These are phyloP conservation scores for Albophoma yamanashiensis DNA, from an alignment of 2,329 filamentous ascomycete genomes.

Conservation along the genomic window DNA sequence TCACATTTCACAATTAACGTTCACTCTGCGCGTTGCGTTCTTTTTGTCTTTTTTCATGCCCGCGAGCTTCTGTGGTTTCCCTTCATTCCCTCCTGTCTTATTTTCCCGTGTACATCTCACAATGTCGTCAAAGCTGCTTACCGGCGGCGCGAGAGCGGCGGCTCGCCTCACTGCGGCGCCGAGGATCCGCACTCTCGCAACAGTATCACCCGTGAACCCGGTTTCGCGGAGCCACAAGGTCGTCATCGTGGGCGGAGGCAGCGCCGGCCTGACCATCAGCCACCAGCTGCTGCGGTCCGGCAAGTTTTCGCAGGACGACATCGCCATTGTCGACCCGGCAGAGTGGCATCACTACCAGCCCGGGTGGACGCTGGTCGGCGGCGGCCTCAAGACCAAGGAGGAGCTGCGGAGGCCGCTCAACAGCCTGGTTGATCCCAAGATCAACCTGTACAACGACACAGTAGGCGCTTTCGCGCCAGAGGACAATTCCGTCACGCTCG, in stretches of 20 bases:
- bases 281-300: conserved; percentile 55
- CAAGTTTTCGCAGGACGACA: conserved; percentile 46
- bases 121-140: not conserved
- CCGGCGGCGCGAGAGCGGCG: not conserved
- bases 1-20: not conserved
- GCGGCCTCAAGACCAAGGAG: conserved; percentile 52
- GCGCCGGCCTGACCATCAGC: conserved; percentile 53
- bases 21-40: not conserved
- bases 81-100: not conserved
- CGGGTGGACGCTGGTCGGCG: conserved; percentile 59
- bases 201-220: conserved; percentile 18
- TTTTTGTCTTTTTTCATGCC: not conserved
- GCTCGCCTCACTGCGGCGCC: not conserved
- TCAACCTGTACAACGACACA: conserved; percentile 46
- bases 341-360: conserved; percentile 58
- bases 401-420: conserved; percentile 41
- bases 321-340: conserved; percentile 54
- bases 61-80: no score
- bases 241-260: conserved; percentile 56
- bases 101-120: not conserved
- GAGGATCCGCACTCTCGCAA: conserved; percentile 5
- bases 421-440: conserved; percentile 44
- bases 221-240: conserved; percentile 42
- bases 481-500: conserved; percentile 44
- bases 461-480: conserved; percentile 42